Evolutionary conservation across 176 grass and related monocot genomes (phyloP).

Genomic region (Bothriochloa decipiens): DNA sequence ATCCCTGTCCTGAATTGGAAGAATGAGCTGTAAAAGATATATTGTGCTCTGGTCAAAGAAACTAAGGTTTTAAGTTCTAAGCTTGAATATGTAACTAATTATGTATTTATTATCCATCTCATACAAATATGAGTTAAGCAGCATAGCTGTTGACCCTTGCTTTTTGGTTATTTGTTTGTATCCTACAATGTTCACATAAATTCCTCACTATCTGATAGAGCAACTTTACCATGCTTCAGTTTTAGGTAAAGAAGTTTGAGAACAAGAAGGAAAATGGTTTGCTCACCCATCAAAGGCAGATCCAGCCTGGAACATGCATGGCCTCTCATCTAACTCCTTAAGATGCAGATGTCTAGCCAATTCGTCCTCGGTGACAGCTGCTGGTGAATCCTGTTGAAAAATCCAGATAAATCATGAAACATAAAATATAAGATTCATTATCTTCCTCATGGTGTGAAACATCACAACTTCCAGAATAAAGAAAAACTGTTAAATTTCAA

Average conservation of each 20-base stretch:
- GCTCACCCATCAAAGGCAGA: conserved; percentile 94
- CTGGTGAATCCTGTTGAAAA: conserved; percentile 74
- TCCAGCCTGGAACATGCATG: conserved; percentile 73
- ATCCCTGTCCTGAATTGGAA: conserved; percentile 73
- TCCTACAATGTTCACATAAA: not conserved
- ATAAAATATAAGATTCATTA: conserved; percentile 12
- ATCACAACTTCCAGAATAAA: not conserved
- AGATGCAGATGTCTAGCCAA: conserved; percentile 83
- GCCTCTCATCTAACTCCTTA: conserved; percentile 86
- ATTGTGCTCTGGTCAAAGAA: not conserved
- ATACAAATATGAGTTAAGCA: not conserved
- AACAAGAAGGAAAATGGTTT: conserved; percentile 19
- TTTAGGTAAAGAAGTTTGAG: conserved; percentile 26
- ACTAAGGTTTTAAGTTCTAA: not conserved
- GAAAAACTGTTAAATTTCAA: not conserved
- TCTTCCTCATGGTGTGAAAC: not conserved
- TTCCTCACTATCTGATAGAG: conserved; percentile 14
- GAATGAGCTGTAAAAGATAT: conserved; percentile 12
- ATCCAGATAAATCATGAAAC: conserved; percentile 17
- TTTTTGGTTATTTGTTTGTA: not conserved
- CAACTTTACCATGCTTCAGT: not conserved
- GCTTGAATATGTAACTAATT: not conserved
- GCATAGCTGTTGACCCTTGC: not conserved
- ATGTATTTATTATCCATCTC: conserved; percentile 19
- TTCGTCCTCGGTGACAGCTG: conserved; percentile 75